phyloP scores from a whole-genome alignment of 1,284 basidiomycete genomes.

The Marasmius sp. region DNA sequence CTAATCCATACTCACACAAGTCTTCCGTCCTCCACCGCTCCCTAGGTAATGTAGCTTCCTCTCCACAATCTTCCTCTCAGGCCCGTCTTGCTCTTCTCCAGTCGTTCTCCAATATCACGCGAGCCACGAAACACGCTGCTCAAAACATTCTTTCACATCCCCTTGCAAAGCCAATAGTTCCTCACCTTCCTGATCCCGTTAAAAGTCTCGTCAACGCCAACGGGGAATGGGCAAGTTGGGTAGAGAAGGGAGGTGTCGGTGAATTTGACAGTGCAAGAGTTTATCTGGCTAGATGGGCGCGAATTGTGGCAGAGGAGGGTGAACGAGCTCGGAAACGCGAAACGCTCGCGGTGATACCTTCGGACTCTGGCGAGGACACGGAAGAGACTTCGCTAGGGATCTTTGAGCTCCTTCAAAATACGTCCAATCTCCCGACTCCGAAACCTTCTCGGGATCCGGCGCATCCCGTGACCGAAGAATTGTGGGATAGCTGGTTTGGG shows the following conservation, averaged over 20 bases:
- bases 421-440: constrained; percentile 74
- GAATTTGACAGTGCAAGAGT: constrained; percentile 96
- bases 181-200: constrained; percentile 91
- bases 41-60: constrained; percentile 50
- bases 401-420: constrained; percentile 83
- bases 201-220: constrained; percentile 82
- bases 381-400: constrained; percentile 81
- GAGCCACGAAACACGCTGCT: constrained; percentile 85
- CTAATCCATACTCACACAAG: constrained; percentile 64
- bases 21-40: constrained; percentile 79
- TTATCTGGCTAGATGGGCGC: constrained; percentile 95
- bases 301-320: constrained; percentile 94
- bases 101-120: constrained; percentile 87
- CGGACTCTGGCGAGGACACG: constrained; percentile 43
- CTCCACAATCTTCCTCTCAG: constrained; percentile 55
- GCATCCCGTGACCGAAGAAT: constrained; percentile 69
- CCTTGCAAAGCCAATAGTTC: constrained; percentile 90
- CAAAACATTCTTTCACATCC: constrained; percentile 93
- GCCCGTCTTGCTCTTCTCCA: constrained; percentile 77
- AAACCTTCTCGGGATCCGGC: constrained; percentile 70
- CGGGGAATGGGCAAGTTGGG: constrained; percentile 85
- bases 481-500: constrained; percentile 74
- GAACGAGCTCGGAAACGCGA: constrained; percentile 82
- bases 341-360: constrained; percentile 59
- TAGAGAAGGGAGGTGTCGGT: constrained; percentile 83